Conservation (phyloP, 106 monocot genomes). For the Platanthera guangdongensis region DNA sequence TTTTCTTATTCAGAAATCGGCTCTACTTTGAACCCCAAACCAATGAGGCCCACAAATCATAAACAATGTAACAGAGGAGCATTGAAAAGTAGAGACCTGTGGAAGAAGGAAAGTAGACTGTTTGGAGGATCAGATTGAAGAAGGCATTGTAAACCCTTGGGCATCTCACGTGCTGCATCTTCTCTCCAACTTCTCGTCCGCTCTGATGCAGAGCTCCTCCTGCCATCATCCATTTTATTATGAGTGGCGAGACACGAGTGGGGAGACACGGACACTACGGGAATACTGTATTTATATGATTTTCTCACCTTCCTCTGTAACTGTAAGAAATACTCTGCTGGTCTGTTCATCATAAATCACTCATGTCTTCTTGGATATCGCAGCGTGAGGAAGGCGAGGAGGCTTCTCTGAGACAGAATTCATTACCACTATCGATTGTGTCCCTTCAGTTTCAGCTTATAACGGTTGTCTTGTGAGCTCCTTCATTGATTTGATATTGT, state of each 20-base stretch:
- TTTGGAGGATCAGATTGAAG: slow-evolving; percentile 2
- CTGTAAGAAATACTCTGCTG: too few species aligned
- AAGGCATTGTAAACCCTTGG: background rate
- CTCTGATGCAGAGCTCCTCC: background rate
- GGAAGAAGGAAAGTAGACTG: background rate
- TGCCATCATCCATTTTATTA: background rate
- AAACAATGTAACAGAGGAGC: too few species aligned
- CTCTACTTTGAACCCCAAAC: too few species aligned
- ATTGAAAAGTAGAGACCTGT: background rate
- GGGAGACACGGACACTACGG: too few species aligned
- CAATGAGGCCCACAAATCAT: too few species aligned
- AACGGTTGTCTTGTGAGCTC: background rate
- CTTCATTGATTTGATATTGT: too few species aligned
- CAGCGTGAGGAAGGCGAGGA: background rate
- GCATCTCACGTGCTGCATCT: background rate
- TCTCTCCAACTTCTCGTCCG: background rate
- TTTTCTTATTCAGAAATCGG: too few species aligned
- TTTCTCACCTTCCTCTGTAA: background rate
- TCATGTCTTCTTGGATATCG: background rate
- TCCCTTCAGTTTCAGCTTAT: background rate
- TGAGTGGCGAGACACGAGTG: background rate
- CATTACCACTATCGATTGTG: background rate
- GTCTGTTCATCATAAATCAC: background rate
- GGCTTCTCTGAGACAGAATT: background rate
- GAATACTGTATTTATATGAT: too few species aligned